Evolutionary conservation across 345 rosid species (phyloP).

Genomic region (Sapria himalayana): DNA sequence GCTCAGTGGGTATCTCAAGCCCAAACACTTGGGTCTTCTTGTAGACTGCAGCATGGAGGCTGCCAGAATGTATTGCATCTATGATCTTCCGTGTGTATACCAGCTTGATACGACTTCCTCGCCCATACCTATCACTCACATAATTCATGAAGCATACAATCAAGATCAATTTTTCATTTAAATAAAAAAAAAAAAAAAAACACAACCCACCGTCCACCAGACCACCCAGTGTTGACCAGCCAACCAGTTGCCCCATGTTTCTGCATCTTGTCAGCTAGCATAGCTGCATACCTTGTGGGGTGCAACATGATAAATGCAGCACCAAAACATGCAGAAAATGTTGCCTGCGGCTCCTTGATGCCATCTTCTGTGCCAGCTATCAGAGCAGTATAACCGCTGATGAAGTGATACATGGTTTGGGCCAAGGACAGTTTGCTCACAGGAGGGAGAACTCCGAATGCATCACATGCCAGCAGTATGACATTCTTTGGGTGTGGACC

Average conservation of each 20-base stretch:
- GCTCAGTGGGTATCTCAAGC: constrained; percentile 53
- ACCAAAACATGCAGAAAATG: constrained; percentile 95
- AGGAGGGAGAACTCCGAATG: constrained; percentile 95
- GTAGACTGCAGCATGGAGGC: constrained; percentile 38
- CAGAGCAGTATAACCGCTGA: constrained; percentile 94
- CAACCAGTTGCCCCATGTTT: constrained; percentile 90
- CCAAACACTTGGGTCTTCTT: constrained; percentile 66
- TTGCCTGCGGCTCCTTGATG: constrained; percentile 71
- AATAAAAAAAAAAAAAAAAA: neutral
- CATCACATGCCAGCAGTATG: constrained; percentile 85
- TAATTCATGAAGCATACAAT: neutral
- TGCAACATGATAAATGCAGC: constrained; percentile 96
- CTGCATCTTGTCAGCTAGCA: constrained; percentile 93
- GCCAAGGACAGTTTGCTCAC: constrained; percentile 87
- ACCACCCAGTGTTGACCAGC: constrained; percentile 98
- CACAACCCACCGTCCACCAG: constrained; percentile 67
- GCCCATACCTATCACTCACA: constrained; percentile 39
- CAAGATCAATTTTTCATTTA: neutral
- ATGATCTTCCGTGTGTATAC: constrained; percentile 75
- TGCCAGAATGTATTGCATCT: constrained; percentile 75
- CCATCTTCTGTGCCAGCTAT: constrained; percentile 97
- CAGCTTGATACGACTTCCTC: constrained; percentile 68
- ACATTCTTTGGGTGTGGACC: constrained; percentile 89
- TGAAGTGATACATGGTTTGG: constrained; percentile 95
- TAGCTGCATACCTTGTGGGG: constrained; percentile 93